phyloP scores from a whole-genome alignment of 2,329 filamentous ascomycete genomes.

The Trichoderma guizhouense region DNA sequence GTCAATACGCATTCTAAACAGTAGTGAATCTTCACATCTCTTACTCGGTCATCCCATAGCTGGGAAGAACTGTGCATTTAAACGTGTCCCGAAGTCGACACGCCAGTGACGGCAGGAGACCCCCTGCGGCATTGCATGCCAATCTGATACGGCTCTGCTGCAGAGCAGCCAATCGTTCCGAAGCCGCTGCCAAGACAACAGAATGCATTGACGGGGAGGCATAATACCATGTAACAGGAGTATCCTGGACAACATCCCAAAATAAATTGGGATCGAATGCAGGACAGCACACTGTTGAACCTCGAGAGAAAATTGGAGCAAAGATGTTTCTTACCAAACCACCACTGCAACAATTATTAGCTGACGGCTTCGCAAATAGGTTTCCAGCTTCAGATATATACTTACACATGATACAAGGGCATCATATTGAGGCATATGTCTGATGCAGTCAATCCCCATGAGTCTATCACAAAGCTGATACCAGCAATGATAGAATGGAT shows the following conservation, averaged over 20 bases:
- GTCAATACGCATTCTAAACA: not conserved
- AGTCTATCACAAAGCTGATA: constrained; percentile 50
- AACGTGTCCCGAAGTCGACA: constrained; percentile 48
- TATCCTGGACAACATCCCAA: constrained; percentile 51
- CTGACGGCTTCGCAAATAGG: not conserved
- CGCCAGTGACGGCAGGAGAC: constrained; percentile 50
- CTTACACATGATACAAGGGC: constrained; percentile 55
- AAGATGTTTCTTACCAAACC: constrained; percentile 54
- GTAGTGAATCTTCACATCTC: constrained; percentile 13
- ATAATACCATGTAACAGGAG: constrained; percentile 54
- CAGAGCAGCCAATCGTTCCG: constrained; percentile 38
- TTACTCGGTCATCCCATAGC: constrained; percentile 57
- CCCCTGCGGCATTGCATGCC: constrained; percentile 55
- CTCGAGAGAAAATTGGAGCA: constrained; percentile 51
- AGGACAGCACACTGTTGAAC: constrained; percentile 51
- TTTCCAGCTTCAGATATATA: constrained; percentile 21
- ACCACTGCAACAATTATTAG: constrained; percentile 35
- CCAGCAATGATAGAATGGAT: constrained; percentile 49
- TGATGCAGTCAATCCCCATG: constrained; percentile 45
- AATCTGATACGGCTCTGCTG: constrained; percentile 45
- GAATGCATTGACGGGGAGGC: constrained; percentile 57
- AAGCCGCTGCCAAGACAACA: constrained; percentile 47
- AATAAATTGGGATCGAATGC: constrained; percentile 54
- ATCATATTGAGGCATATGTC: constrained; percentile 59
- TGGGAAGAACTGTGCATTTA: constrained; percentile 50